These are phyloP conservation scores for Phytophthora foliorum DNA, from an alignment of 352 stramenopile species.

Conservation along the genomic window DNA sequence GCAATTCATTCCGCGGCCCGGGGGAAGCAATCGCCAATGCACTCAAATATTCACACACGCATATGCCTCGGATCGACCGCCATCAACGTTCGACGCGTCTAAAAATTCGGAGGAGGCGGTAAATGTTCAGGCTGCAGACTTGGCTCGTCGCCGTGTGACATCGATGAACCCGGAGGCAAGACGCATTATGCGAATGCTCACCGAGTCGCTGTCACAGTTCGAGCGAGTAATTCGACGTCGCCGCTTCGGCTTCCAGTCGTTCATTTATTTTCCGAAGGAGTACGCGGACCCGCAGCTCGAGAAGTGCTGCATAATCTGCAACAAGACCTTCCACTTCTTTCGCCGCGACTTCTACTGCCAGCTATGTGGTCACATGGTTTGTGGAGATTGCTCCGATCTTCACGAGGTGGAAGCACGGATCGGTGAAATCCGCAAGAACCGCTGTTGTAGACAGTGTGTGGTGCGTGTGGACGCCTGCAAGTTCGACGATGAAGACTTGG, in stretches of 20 bases:
- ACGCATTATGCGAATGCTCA: constrained; percentile 54
- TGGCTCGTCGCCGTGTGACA: constrained; percentile 39
- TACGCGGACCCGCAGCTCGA: constrained; percentile 37
- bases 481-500: constrained; percentile 63
- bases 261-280: constrained; percentile 66
- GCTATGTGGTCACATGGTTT: constrained; percentile 64
- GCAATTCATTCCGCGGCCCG: constrained; percentile 34
- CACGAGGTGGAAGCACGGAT: constrained; percentile 63
- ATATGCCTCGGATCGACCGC: constrained; percentile 53
- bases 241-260: constrained; percentile 75
- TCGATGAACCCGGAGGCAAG: constrained; percentile 63
- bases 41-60: constrained; percentile 59
- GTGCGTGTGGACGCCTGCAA: constrained; percentile 59
- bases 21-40: constrained; percentile 44
- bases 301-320: constrained; percentile 58
- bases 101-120: constrained; percentile 19
- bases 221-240: constrained; percentile 69
- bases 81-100: constrained; percentile 41
- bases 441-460: constrained; percentile 60
- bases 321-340: constrained; percentile 59
- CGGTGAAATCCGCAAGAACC: constrained; percentile 56
- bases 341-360: constrained; percentile 65
- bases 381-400: constrained; percentile 51
- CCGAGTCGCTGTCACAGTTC: constrained; percentile 60
- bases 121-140: constrained; percentile 37